A percentile compares a stretch with the other conserved stretches of the same genome.
These are phyloP conservation scores for Neoboletus subvelutipes DNA, from an alignment of 768 basidiomycete species.

Conservation along the genomic window DNA sequence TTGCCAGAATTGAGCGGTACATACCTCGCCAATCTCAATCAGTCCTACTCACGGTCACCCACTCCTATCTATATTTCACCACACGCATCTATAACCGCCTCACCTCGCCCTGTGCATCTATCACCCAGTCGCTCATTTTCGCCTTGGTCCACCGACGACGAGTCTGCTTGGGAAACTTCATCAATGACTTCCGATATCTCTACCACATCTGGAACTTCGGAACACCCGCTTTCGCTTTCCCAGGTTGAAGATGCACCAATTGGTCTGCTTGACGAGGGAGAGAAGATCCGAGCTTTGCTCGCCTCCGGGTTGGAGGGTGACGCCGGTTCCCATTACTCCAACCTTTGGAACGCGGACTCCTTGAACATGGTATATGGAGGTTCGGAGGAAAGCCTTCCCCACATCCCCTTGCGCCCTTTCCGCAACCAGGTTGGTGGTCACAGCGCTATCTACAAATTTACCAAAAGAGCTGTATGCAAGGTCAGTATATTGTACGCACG, in stretches of 20 bases:
- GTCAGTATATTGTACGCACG: slow-evolving; percentile 44
- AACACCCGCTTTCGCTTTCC: slow-evolving; percentile 31
- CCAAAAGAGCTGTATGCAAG: slow-evolving; percentile 97
- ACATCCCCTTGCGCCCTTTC: slow-evolving; percentile 93
- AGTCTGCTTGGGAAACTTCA: slow-evolving; percentile 73
- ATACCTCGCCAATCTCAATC: slow-evolving; percentile 8
- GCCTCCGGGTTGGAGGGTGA: slow-evolving; percentile 22
- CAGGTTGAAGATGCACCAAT: slow-evolving; percentile 22
- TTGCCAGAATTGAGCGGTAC: slow-evolving; percentile 1
- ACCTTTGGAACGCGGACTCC: slow-evolving; percentile 33
- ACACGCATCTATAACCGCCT: slow-evolving; percentile 20
- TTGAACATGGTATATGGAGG: slow-evolving; percentile 43
- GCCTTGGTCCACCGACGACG: slow-evolving; percentile 75
- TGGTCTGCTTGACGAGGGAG: slow-evolving; percentile 19
- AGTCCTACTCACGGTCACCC: slow-evolving; percentile 35
- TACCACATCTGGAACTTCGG: slow-evolving; percentile 47
- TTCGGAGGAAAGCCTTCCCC: slow-evolving; percentile 65
- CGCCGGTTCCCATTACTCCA: not conserved
- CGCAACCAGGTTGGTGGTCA: slow-evolving; percentile 98
- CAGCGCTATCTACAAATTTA: slow-evolving; percentile 96
- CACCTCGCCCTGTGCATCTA: slow-evolving; percentile 16
- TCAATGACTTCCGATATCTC: slow-evolving; percentile 63
- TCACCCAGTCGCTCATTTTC: slow-evolving; percentile 38
- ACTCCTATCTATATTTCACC: slow-evolving; percentile 38
- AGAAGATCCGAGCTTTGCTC: slow-evolving; percentile 6